Conservation (phyloP, 2,329 filamentous ascomycete genomes). For the Magnaporthales sp. region DNA sequence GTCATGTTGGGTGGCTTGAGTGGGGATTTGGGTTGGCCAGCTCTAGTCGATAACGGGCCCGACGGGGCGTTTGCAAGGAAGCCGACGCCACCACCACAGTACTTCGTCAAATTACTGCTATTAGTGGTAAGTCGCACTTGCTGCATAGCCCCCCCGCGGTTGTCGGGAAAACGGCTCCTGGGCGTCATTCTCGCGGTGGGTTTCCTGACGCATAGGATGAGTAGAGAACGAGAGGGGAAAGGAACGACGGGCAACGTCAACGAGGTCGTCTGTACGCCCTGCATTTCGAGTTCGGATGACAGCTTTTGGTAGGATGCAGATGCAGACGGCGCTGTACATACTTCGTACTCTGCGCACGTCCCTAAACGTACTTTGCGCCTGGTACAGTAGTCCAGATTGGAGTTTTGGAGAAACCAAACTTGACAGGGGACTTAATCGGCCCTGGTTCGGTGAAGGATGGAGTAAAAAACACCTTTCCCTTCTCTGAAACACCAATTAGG, state of each 20-base stretch:
- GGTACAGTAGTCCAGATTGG: not conserved
- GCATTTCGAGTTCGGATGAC: not conserved
- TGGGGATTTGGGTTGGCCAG: not conserved
- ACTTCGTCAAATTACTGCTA: not conserved
- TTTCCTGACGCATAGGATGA: not conserved
- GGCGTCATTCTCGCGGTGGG: not conserved
- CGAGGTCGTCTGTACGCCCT: not conserved
- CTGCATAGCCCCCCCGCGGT: not conserved
- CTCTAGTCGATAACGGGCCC: not conserved
- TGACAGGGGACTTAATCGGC: not conserved
- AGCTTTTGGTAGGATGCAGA: not conserved
- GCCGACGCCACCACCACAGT: not conserved
- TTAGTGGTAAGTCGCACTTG: not conserved
- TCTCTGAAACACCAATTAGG: not conserved
- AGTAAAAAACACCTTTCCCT: not conserved
- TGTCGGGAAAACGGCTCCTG: not conserved
- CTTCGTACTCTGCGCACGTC: not conserved
- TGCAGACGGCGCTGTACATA: not conserved
- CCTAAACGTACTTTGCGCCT: not conserved
- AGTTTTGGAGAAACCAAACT: not conserved
- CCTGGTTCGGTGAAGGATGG: not conserved
- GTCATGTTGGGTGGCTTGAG: not conserved
- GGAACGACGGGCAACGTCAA: not conserved
- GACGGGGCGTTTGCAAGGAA: not conserved
- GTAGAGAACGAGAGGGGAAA: not conserved